Conservation (phyloP, 139 green algal genomes). For the Chlorella sp. region DNA sequence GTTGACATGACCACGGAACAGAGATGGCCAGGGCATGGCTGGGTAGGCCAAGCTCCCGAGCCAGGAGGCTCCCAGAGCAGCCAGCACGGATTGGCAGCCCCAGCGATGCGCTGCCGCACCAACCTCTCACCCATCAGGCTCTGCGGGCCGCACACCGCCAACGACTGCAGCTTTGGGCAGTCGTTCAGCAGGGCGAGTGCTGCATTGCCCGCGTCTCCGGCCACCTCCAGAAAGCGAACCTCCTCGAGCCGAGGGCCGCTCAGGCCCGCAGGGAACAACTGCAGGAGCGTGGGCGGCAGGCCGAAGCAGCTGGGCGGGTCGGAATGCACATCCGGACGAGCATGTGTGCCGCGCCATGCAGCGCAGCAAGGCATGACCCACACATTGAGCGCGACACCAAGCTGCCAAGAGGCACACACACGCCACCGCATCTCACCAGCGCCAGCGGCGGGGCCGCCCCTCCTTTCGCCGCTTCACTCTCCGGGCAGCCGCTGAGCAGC, state of each 20-base stretch:
- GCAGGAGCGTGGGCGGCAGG: background rate
- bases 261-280: conserved; percentile 6
- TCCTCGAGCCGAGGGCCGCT: background rate
- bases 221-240: background rate
- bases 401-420: background rate
- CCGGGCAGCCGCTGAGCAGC: background rate
- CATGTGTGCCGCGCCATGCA: too few relatives aligned
- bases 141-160: background rate
- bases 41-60: background rate
- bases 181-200: background rate
- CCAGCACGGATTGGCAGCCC: background rate
- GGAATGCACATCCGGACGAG: background rate
- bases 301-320: background rate
- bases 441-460: background rate
- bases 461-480: too few relatives aligned
- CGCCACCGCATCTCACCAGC: background rate
- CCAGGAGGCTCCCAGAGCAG: too few relatives aligned
- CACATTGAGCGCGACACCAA: too few relatives aligned
- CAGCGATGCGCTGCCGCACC: background rate
- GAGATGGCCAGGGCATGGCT: background rate
- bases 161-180: background rate
- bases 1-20: too few relatives aligned
- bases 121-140: background rate
- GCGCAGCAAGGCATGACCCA: background rate
- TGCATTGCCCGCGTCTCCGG: background rate